Evolutionary conservation across 2,329 filamentous ascomycete genomes (phyloP).

Genomic region (Domatiomyces catenatus): DNA sequence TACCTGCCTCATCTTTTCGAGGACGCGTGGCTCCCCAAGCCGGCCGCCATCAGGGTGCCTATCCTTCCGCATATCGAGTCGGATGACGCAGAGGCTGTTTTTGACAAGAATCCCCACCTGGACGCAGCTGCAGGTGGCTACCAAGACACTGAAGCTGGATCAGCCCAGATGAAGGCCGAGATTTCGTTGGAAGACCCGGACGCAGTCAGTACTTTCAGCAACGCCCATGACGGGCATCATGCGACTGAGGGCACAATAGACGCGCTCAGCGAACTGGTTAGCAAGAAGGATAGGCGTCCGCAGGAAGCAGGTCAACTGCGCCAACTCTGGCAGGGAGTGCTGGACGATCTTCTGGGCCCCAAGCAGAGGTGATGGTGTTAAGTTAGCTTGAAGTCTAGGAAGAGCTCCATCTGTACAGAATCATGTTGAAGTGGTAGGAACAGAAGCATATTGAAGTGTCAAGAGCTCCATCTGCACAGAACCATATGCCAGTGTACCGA

Average conservation of each 20-base stretch:
- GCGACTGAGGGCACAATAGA: slow-evolving; percentile 35
- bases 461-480: background rate
- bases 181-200: slow-evolving; percentile 29
- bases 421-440: background rate
- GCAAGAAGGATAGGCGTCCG: slow-evolving; percentile 20
- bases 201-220: slow-evolving; percentile 40
- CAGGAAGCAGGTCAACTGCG: slow-evolving; percentile 27
- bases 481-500: background rate
- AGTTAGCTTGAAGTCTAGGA: background rate
- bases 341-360: slow-evolving; percentile 30
- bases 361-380: background rate
- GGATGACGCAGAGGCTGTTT: slow-evolving; percentile 18
- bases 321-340: slow-evolving; percentile 32
- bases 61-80: slow-evolving; percentile 31
- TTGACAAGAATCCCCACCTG: slow-evolving; percentile 14
- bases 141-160: slow-evolving; percentile 13
- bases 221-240: slow-evolving; percentile 42
- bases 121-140: slow-evolving; percentile 17
- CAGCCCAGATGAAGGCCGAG: slow-evolving; percentile 38
- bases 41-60: slow-evolving; percentile 32
- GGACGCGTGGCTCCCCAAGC: slow-evolving; percentile 19
- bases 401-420: background rate
- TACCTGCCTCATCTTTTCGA: slow-evolving; percentile 40
- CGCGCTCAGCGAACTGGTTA: slow-evolving; percentile 35
- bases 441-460: background rate